A percentile compares a stretch with the other conserved stretches of the same genome.
Conservation (phyloP, 768 basidiomycete species). For the Mycena galopus region DNA sequence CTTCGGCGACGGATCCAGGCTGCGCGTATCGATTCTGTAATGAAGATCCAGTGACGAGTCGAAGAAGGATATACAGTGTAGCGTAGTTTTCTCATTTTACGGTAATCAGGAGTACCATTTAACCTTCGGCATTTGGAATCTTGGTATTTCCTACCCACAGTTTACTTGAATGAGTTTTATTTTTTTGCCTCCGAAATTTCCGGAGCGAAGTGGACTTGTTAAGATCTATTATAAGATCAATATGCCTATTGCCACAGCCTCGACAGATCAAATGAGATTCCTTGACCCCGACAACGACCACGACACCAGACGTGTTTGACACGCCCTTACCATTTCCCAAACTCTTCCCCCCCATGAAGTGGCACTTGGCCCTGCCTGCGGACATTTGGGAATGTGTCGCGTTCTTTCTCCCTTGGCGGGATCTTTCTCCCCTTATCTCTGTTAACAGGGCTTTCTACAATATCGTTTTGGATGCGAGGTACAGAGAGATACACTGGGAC, state of each 20-base stretch:
- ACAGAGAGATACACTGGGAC: conserved; percentile 49
- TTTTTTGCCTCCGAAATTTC: no score
- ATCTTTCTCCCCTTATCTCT: conserved; percentile 40
- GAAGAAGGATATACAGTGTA: no score
- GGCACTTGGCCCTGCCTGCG: conserved; percentile 26
- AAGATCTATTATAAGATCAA: no score
- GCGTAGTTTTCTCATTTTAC: no score
- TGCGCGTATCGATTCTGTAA: conserved; percentile 82
- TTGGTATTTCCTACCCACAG: no score
- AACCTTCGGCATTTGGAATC: no score
- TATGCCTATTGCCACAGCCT: no score
- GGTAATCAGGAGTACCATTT: no score
- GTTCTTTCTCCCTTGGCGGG: conserved; percentile 30
- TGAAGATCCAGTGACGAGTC: conserved; percentile 70
- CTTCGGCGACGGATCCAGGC: conserved; percentile 71
- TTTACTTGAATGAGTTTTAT: no score
- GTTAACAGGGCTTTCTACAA: conserved; percentile 52
- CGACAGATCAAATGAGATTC: neutral
- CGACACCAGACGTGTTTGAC: neutral
- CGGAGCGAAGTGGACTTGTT: no score
- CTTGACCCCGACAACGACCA: neutral
- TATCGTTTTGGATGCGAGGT: conserved; percentile 45
- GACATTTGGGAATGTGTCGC: conserved; percentile 52
- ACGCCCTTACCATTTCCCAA: neutral
- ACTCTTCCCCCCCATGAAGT: neutral